phyloP scores from a whole-genome alignment of 2,329 filamentous ascomycete genomes.

The Ophiostoma ips region DNA sequence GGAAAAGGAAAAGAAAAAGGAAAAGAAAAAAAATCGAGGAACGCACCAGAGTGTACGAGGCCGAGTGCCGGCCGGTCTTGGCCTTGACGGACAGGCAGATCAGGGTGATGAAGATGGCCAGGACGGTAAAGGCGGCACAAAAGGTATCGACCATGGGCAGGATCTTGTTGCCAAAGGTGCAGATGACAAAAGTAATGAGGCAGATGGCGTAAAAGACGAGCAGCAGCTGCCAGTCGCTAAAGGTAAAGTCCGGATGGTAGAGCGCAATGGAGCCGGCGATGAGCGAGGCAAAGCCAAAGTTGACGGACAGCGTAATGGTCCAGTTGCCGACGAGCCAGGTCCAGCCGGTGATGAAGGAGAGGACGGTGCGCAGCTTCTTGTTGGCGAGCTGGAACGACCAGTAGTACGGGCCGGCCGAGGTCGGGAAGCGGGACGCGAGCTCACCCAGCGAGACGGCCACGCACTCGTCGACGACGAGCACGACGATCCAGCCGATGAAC shows the following conservation, averaged over 20 bases:
- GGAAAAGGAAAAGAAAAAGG: not conserved
- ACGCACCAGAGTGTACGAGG: not conserved
- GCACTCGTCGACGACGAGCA: constrained; percentile 38
- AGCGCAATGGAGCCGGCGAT: constrained; percentile 42
- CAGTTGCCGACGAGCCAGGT: constrained; percentile 67
- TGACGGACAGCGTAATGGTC: constrained; percentile 70
- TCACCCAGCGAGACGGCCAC: constrained; percentile 26
- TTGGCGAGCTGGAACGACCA: constrained; percentile 63
- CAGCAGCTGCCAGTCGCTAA: constrained; percentile 6
- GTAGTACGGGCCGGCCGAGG: constrained; percentile 45
- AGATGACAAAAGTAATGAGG: constrained; percentile 4
- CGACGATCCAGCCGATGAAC: constrained; percentile 39
- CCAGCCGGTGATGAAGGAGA: constrained; percentile 64
- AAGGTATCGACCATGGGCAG: constrained; percentile 30
- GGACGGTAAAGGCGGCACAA: constrained; percentile 31
- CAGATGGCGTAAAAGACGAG: constrained; percentile 11
- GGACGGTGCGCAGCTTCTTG: constrained; percentile 42
- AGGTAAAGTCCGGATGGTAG: constrained; percentile 27
- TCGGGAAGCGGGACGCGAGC: constrained; percentile 8
- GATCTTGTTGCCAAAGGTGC: constrained; percentile 28
- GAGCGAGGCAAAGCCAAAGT: constrained; percentile 62
- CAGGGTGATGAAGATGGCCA: constrained; percentile 33
- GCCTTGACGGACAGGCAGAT: constrained; percentile 35
- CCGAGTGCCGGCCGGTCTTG: constrained; percentile 2
- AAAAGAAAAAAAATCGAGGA: not conserved